Conservation (phyloP, 768 basidiomycete species). For the Saitozyma sp. region DNA sequence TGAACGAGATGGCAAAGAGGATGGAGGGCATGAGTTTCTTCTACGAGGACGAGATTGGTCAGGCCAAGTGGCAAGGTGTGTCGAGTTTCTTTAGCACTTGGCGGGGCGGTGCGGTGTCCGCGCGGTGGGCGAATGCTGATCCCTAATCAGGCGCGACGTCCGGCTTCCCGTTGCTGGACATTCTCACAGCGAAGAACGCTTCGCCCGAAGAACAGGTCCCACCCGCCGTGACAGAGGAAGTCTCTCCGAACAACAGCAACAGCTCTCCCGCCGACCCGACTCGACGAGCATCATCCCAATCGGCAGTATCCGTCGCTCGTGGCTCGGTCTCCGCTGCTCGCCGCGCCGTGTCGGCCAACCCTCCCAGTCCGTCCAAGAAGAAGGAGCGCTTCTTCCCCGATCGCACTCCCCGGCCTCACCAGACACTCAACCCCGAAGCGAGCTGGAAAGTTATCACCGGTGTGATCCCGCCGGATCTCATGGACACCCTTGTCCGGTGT, state of each 20-base stretch:
- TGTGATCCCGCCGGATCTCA: constrained; percentile 80
- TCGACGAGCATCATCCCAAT: constrained; percentile 16
- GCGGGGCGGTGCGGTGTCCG: no score
- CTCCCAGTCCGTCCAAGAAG: not conserved
- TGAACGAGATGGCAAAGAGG: constrained; percentile 46
- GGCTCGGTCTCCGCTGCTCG: constrained; percentile 1
- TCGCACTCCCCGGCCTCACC: constrained; percentile 68
- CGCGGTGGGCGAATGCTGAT: not conserved
- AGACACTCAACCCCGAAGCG: constrained; percentile 76
- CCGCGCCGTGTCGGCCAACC: not conserved
- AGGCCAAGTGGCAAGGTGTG: constrained; percentile 53
- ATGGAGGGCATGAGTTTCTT: constrained; percentile 53
- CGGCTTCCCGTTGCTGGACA: constrained; percentile 81
- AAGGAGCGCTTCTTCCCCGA: constrained; percentile 68
- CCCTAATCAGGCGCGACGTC: constrained; percentile 71
- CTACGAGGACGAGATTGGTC: constrained; percentile 54
- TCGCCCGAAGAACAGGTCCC: constrained; percentile 13
- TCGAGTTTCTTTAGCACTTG: not conserved
- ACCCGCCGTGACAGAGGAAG: constrained; percentile 34
- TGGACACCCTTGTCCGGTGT: constrained; percentile 73
- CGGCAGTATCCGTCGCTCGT: not conserved
- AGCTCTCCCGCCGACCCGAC: constrained; percentile 25
- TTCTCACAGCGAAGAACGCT: constrained; percentile 57
- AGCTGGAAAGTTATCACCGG: constrained; percentile 85
- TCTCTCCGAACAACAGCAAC: constrained; percentile 22